phyloP scores from a whole-genome alignment of 2,329 filamentous ascomycete genomes.

The Nothophaeocryptopus gaeumannii region DNA sequence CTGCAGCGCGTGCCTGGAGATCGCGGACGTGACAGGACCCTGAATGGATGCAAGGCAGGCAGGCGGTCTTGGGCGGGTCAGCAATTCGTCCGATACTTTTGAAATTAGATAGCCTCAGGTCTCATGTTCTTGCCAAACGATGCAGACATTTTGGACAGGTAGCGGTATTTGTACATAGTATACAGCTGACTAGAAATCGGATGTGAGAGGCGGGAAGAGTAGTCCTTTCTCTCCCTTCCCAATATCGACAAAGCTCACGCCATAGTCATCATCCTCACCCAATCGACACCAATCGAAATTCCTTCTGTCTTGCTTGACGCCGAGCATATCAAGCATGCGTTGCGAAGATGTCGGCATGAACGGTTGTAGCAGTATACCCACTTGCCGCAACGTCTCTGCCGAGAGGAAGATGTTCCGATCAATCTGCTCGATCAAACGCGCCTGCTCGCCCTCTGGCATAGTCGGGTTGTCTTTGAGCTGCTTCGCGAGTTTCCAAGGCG shows the following conservation, averaged over 20 bases:
- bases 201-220: slow-evolving; percentile 51
- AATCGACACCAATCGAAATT: slow-evolving; percentile 60
- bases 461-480: slow-evolving; percentile 27
- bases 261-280: slow-evolving; percentile 69
- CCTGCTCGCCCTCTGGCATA: slow-evolving; percentile 32
- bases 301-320: slow-evolving; percentile 63
- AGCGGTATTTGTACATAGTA: no score
- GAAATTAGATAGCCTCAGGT: background rate
- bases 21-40: no score
- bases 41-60: background rate
- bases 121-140: background rate
- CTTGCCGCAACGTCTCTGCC: slow-evolving; percentile 74
- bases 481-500: slow-evolving; percentile 65
- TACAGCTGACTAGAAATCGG: slow-evolving; percentile 22
- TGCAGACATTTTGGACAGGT: background rate
- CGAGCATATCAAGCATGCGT: slow-evolving; percentile 71
- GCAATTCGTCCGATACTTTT: background rate
- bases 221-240: slow-evolving; percentile 45
- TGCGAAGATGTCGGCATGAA: slow-evolving; percentile 80
- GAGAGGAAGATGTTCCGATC: slow-evolving; percentile 65
- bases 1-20: background rate
- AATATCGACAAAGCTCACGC: slow-evolving; percentile 45
- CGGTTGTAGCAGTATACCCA: slow-evolving; percentile 81
- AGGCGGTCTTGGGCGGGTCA: background rate
- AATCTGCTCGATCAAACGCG: slow-evolving; percentile 41